Evolutionary conservation across 345 rosid species (phyloP), one percentile per base, ranked within the genome.

Genomic region (Barbarea vulgaris): DNA sequence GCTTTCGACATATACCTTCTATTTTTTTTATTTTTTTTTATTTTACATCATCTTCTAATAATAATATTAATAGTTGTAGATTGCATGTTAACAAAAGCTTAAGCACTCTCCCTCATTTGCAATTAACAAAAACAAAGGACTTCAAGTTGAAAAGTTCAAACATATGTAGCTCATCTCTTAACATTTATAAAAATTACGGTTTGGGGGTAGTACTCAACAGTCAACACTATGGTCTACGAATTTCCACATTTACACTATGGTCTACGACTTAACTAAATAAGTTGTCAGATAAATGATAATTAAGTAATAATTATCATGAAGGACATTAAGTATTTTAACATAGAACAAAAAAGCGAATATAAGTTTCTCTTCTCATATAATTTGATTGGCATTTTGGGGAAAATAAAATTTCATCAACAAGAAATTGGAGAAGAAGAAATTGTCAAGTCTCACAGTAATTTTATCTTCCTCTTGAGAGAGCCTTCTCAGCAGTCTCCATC

Each of bases 401-500:
- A 50, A 50, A 66, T 59, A 18, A 59, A 65, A 37, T 14, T 27
- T 39, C 69, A 50, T 57, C 5, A 60, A 75, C 53, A 76, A 61
- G 57, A 63, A 28, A 68, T 2, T 37, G 14, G 4, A 48, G 73
- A 57, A 74, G 34, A 73, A 61, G 66, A 56, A 39, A 39, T 59
- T 2, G 63, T 60, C 51, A 75, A 18, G 27, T 22, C 74, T 67
- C 55, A 51, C 69, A 1, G 19, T 47, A 9, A 25, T 28, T 39
- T 75, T 24, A 93, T 84, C 93, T 85, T 54, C 96, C 96, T 74
- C 93, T 81, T 21, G n/a, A 65, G 12, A 91, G 83, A 22, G 97
- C 93, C 81, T 86, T 94, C 86, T 91, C 97, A 6, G 93, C 97
- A 21, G 93, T 88, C 75, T 87, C 96, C 91, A 91, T 82, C 76